Conservation (phyloP, 129 eudicot species). For the Artemisia argyi region DNA sequence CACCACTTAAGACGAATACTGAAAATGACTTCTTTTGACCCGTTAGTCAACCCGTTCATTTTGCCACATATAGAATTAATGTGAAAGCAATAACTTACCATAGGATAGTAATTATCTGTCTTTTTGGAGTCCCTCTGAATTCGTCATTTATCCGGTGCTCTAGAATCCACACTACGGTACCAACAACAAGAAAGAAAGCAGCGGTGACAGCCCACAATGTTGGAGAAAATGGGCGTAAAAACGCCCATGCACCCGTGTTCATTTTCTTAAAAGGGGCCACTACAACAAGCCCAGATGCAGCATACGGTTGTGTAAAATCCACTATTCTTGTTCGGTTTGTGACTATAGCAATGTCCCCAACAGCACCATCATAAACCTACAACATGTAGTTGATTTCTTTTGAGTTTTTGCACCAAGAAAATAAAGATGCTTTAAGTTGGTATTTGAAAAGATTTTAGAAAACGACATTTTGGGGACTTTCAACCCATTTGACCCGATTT, state of each 20-base stretch:
- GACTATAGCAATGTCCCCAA: slow-evolving; percentile 83
- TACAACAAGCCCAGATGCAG: slow-evolving; percentile 81
- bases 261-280: slow-evolving; percentile 73
- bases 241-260: slow-evolving; percentile 92
- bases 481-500: background rate
- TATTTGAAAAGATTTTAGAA: too few relatives aligned
- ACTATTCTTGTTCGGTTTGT: slow-evolving; percentile 76
- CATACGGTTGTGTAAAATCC: slow-evolving; percentile 88
- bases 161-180: slow-evolving; percentile 80
- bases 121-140: slow-evolving; percentile 79
- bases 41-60: background rate
- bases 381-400: background rate
- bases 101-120: slow-evolving; percentile 73
- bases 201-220: slow-evolving; percentile 75
- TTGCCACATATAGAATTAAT: background rate
- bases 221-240: slow-evolving; percentile 81
- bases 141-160: slow-evolving; percentile 88
- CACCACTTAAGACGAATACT: background rate
- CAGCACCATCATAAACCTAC: slow-evolving; percentile 80
- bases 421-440: background rate
- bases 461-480: background rate
- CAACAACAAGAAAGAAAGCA: slow-evolving; percentile 69
- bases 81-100: slow-evolving; percentile 48
- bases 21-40: background rate
- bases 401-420: slow-evolving; percentile 1